Evolutionary conservation across 306 rosid genomes (phyloP).

Genomic region (Glycine tomentella): DNA sequence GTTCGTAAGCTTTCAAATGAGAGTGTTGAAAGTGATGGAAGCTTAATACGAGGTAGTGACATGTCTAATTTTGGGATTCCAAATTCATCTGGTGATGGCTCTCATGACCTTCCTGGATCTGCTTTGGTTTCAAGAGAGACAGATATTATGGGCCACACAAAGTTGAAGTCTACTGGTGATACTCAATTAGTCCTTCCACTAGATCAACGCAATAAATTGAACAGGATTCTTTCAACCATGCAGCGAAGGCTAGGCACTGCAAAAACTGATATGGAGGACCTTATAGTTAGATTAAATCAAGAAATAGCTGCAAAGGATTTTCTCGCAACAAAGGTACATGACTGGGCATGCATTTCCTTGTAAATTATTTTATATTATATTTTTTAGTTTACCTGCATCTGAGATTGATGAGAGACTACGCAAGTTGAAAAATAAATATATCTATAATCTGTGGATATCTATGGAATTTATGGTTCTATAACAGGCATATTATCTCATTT

Average conservation of each 20-base stretch:
- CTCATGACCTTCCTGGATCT: constrained; percentile 69
- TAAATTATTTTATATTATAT: not conserved
- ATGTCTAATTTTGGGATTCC: constrained; percentile 72
- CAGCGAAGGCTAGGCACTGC: constrained; percentile 89
- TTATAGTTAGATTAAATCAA: constrained; percentile 90
- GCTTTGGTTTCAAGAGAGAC: constrained; percentile 62
- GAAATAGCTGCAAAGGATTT: constrained; percentile 96
- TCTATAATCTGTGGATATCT: constrained; percentile 15
- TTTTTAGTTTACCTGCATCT: constrained; percentile 4
- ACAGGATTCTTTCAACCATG: constrained; percentile 88
- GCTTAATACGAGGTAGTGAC: constrained; percentile 90
- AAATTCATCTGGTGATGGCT: constrained; percentile 76
- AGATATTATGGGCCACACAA: constrained; percentile 60
- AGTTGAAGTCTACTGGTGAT: constrained; percentile 64
- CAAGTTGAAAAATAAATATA: constrained; percentile 21
- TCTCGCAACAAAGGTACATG: constrained; percentile 87
- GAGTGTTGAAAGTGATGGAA: constrained; percentile 89
- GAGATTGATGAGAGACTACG: constrained; percentile 29
- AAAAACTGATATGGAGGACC: constrained; percentile 97
- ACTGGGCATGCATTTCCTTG: constrained; percentile 31
- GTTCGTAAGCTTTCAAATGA: constrained; percentile 81
- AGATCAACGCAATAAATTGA: constrained; percentile 91
- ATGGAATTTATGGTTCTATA: constrained; percentile 29
- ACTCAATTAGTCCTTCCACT: constrained; percentile 80
- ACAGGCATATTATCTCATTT: constrained; percentile 15